Percentiles rank a stretch among this genome's conserved stretches.
These are phyloP conservation scores for Uronychia binucleata DNA, from an alignment of 73 alveolate genomes.

Conservation along the genomic window DNA sequence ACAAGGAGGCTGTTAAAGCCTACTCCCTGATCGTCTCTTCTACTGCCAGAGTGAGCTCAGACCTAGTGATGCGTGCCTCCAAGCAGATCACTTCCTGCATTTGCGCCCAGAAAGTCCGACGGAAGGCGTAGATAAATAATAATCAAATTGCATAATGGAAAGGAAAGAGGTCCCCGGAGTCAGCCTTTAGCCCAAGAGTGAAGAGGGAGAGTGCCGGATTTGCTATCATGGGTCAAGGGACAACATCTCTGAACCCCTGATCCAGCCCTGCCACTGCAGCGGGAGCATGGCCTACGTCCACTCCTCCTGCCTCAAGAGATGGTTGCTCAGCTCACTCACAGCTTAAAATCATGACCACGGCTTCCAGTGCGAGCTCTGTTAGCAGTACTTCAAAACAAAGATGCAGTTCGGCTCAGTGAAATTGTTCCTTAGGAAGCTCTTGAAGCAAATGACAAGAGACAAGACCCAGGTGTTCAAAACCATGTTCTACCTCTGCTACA, in stretches of 20 bases:
- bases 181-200: not conserved
- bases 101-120: not conserved
- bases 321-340: not conserved
- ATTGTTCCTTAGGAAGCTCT: not conserved
- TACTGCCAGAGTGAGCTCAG: not conserved
- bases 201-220: slow-evolving; percentile 41
- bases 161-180: too few species aligned
- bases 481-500: not conserved
- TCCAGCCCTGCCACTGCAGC: slow-evolving; percentile 62
- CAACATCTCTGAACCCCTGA: slow-evolving; percentile 49
- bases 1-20: not conserved
- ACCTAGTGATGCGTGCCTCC: not conserved
- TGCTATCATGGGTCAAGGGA: slow-evolving; percentile 62
- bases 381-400: not conserved
- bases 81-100: not conserved
- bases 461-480: not conserved
- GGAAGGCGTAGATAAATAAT: not conserved
- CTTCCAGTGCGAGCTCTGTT: not conserved
- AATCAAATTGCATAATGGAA: too few species aligned
- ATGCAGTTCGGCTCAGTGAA: not conserved
- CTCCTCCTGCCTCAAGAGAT: slow-evolving; percentile 26
- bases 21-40: not conserved
- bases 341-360: not conserved
- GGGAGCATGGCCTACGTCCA: slow-evolving; percentile 67
- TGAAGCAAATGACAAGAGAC: not conserved